Percentiles rank a stretch among this genome's conserved stretches.
Conservation (phyloP, 306 rosid species). For the Cucumis sativus region DNA sequence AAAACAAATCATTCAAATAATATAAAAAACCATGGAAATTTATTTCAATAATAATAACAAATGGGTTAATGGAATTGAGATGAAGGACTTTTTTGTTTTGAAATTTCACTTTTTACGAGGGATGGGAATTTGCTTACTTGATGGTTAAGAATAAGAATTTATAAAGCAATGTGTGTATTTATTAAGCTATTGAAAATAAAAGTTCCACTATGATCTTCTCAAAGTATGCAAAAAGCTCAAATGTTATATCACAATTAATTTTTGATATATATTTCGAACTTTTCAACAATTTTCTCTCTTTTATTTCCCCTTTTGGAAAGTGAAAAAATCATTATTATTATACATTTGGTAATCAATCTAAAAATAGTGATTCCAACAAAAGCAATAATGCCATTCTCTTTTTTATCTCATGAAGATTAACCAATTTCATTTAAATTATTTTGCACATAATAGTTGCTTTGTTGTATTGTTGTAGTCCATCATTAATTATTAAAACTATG, state of each 20-base stretch:
- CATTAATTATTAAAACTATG: not conserved
- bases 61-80: not conserved
- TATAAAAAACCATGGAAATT: too few relatives aligned
- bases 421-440: not conserved
- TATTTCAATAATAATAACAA: too few relatives aligned
- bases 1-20: too few relatives aligned
- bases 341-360: not conserved
- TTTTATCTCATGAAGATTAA: not conserved
- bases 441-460: not conserved
- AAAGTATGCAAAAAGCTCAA: not conserved
- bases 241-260: not conserved
- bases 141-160: not conserved
- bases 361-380: not conserved
- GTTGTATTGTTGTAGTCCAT: not conserved
- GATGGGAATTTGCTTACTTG: not conserved
- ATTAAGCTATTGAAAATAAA: not conserved
- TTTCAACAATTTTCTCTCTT: not conserved
- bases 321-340: not conserved
- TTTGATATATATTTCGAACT: not conserved
- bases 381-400: not conserved
- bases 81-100: not conserved
- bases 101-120: too few relatives aligned
- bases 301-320: not conserved
- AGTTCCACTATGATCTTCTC: not conserved
- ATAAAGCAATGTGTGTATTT: not conserved